Percentiles rank a stretch among this genome's conserved stretches.
These are phyloP conservation scores for Aspergillus pseudoterreus DNA, from an alignment of 2,329 filamentous ascomycete species.

Conservation along the genomic window DNA sequence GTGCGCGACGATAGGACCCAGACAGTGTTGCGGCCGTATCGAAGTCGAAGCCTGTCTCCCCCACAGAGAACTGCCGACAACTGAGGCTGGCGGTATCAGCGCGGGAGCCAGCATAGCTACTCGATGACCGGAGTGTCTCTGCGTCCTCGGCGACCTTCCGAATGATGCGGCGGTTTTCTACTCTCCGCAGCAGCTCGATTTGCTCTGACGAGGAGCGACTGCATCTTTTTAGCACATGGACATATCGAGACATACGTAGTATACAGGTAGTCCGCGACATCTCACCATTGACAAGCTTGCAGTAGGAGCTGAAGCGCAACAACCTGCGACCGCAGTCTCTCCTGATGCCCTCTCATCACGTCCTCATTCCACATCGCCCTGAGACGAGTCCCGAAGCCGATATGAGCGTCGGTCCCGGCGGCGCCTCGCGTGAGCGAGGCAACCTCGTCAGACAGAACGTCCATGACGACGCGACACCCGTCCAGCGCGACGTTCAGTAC, in stretches of 20 bases:
- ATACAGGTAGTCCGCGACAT: neutral
- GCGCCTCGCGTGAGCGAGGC: constrained; percentile 24
- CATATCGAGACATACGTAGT: neutral
- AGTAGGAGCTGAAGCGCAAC: constrained; percentile 36
- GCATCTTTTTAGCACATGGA: constrained; percentile 2
- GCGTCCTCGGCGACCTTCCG: constrained; percentile 36
- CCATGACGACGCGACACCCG: constrained; percentile 34
- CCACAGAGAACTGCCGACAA: constrained; percentile 22
- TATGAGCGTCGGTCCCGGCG: constrained; percentile 12
- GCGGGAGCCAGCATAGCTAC: constrained; percentile 23
- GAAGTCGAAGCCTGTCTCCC: constrained; percentile 32
- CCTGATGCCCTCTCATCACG: constrained; percentile 33
- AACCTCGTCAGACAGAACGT: constrained; percentile 32
- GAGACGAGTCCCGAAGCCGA: constrained; percentile 24
- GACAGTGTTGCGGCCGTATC: constrained; percentile 26
- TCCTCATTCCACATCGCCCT: constrained; percentile 37
- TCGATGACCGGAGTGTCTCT: constrained; percentile 28
- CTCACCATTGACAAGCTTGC: constrained; percentile 38
- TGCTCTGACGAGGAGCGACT: constrained; percentile 35
- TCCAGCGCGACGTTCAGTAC: constrained; percentile 32
- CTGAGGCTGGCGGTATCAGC: constrained; percentile 23
- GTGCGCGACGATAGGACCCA: constrained; percentile 20
- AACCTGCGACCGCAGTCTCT: constrained; percentile 34
- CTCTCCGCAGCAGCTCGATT: constrained; percentile 28
- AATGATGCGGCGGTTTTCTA: constrained; percentile 32